Evolutionary conservation across 768 basidiomycete genomes (phyloP).

Genomic region (Saitozyma sp.): DNA sequence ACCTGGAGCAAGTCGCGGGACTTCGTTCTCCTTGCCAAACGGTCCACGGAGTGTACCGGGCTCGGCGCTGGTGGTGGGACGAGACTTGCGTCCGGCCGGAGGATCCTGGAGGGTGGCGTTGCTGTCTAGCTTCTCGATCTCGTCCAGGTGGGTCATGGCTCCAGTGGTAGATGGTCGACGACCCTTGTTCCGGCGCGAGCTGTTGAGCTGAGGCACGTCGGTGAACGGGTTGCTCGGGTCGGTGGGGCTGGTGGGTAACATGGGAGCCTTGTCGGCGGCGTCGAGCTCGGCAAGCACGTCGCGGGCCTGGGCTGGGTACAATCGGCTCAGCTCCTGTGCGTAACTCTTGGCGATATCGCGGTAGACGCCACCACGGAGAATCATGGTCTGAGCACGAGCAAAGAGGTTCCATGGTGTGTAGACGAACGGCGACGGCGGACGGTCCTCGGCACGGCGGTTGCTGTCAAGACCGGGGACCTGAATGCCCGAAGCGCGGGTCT

Average conservation of each 20-base stretch:
- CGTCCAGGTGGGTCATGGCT: neutral
- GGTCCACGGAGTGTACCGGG: too few relatives aligned
- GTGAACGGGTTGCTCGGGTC: conserved; percentile 10
- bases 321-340: conserved; percentile 26
- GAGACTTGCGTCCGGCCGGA: neutral
- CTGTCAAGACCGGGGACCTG: conserved; percentile 27
- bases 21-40: too few relatives aligned
- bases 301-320: conserved; percentile 30
- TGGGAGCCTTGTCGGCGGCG: conserved; percentile 24
- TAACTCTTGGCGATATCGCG: conserved; percentile 30
- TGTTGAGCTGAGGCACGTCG: neutral
- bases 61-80: too few relatives aligned
- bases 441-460: conserved; percentile 34
- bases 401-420: conserved; percentile 52
- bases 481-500: conserved; percentile 39
- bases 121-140: neutral
- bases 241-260: conserved; percentile 9
- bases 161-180: neutral
- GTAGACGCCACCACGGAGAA: conserved; percentile 34
- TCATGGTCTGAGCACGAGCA: conserved; percentile 47
- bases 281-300: conserved; percentile 43
- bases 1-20: conserved; percentile 1
- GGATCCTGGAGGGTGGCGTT: neutral
- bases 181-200: neutral
- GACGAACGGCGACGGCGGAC: conserved; percentile 49